Percentiles rank a stretch among this genome's conserved stretches.
Evolutionary conservation across 176 grass and related monocot genomes (phyloP).

Genomic region (Chrysopogon serrulatus): DNA sequence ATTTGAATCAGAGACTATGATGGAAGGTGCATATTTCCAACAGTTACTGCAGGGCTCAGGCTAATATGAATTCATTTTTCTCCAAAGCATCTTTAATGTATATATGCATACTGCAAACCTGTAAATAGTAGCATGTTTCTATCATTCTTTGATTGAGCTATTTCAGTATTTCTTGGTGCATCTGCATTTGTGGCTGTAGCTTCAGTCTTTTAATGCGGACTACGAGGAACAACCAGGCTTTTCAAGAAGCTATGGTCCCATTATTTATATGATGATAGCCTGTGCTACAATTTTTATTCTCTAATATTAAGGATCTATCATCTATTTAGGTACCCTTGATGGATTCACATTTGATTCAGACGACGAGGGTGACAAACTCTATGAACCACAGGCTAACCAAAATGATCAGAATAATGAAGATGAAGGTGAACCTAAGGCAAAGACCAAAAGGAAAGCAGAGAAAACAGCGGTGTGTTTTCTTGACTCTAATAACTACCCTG

Average conservation of each 20-base stretch:
- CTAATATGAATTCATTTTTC: background rate
- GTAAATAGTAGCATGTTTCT: background rate
- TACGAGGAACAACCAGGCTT: background rate
- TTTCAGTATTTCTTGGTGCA: constrained; percentile 3
- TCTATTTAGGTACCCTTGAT: constrained; percentile 72
- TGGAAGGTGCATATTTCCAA: constrained; percentile 72
- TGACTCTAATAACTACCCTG: background rate
- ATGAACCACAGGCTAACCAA: constrained; percentile 39
- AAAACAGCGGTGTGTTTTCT: constrained; percentile 40
- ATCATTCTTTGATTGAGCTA: background rate
- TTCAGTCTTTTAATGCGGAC: background rate
- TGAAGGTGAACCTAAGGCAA: constrained; percentile 51
- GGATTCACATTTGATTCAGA: constrained; percentile 96
- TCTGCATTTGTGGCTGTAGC: background rate
- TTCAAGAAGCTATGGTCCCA: background rate
- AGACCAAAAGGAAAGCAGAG: constrained; percentile 63
- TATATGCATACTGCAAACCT: background rate
- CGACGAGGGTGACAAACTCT: constrained; percentile 57
- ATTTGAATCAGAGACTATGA: constrained; percentile 97
- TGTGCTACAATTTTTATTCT: background rate
- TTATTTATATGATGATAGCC: background rate
- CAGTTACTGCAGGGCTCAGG: background rate
- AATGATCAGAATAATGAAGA: constrained; percentile 74
- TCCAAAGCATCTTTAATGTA: background rate
- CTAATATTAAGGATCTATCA: background rate